Base-by-base conservation (phyloP, 1,284 basidiomycete species). In the Ceratobasidium sp. region DNA sequence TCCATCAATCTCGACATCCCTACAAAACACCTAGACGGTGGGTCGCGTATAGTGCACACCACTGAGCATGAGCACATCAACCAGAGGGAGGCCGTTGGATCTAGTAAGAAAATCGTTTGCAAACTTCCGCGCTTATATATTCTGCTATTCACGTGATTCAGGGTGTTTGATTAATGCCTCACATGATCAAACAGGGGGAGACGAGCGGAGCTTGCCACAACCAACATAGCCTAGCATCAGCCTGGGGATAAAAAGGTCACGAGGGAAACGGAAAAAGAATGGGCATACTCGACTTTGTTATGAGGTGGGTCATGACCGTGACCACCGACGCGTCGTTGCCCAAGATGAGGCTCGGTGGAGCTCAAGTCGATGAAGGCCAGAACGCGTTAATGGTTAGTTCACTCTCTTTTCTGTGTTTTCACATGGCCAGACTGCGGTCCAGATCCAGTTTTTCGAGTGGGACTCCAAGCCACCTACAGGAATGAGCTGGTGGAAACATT, bases 401-500 rank as follows among this genome's bases (percentile, higher is more conserved):
- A 12, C 45, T 28, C 5, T 23, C 4, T 45, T 30, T 26, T 16
- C 8, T 32, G 9, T 34, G 10, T 55, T 18, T 30, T 55, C 26
- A 8, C 14, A n/a, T 55, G 26, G 30, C 26, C n/a, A 12, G 52
- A 55, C 52, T n/a, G n/a, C n/a, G n/a, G n/a, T n/a, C n/a, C 23
- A 92, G 92, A 80, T 94, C 32, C 92, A 94, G 80, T 93, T 92
- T 80, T 94, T 93, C 76, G 92, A 92, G 26, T 94, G 92, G 92
- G 87, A 92, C 76, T 84, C 86, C 65, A 80, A 80, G 48, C 85
- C 82, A 55, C 82, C 79, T 71, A 80, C 67, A 76, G 50, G 50
- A 14, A 81, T 86, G 83, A 93, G 87, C 78, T 93, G 92, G 91
- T 98, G 94, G 93, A 87, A 88, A 76, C 89, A 93, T 81, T 87